Conservation (phyloP, 1,139 yeast genomes). For the Pichia terricola region DNA sequence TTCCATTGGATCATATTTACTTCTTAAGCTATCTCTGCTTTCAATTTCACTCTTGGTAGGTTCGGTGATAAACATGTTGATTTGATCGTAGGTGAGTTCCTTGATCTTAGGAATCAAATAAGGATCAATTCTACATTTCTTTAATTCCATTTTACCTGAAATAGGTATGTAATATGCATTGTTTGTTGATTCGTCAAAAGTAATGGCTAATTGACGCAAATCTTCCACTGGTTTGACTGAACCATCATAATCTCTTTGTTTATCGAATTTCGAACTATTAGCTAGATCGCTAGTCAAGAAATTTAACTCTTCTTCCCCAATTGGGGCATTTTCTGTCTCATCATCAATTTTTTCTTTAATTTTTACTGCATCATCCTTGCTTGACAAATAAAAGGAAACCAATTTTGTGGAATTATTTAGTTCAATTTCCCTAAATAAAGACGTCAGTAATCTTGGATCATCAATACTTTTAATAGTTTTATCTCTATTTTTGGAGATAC, state of each 20-base stretch:
- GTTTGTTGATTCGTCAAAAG: conserved; percentile 43
- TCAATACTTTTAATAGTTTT: conserved; percentile 34
- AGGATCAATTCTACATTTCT: conserved; percentile 68
- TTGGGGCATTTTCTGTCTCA: conserved; percentile 36
- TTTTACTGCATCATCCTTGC: conserved; percentile 36
- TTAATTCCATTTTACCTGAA: conserved; percentile 68
- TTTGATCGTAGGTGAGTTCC: conserved; percentile 32
- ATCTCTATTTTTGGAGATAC: conserved; percentile 36
- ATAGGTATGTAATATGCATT: conserved; percentile 68
- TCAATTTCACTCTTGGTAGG: conserved; percentile 64
- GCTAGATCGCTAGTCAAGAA: conserved; percentile 28
- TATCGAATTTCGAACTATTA: conserved; percentile 46
- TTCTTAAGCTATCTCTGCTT: conserved; percentile 57
- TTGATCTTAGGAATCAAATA: conserved; percentile 30
- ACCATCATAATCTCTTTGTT: conserved; percentile 76
- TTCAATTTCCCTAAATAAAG: conserved; percentile 69
- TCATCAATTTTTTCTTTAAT: conserved; percentile 31
- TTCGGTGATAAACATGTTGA: conserved; percentile 59
- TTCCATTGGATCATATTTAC: conserved; percentile 70
- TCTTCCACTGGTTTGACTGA: conserved; percentile 42
- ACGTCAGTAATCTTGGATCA: conserved; percentile 41
- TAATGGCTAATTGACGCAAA: conserved; percentile 48
- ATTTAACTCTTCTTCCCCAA: conserved; percentile 28
- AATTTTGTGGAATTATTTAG: conserved; percentile 65
- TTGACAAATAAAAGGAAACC: conserved; percentile 64